phyloP scores from a whole-genome alignment of 768 basidiomycete genomes.

The Panaeolus cyanescens region DNA sequence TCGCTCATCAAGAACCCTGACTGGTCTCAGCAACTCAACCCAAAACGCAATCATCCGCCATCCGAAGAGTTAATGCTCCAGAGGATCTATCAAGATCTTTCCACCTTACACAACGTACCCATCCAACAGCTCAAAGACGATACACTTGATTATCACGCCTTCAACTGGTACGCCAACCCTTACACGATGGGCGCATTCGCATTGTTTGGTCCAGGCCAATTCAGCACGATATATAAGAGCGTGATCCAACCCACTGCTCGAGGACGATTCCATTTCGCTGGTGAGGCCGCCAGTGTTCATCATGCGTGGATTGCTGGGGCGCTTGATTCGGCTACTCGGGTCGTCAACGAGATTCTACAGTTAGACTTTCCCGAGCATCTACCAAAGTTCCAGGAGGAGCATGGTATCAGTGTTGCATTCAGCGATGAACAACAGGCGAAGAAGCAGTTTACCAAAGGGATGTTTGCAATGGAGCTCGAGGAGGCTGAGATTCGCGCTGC shows the following conservation, averaged over 20 bases:
- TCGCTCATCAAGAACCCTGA: conserved; percentile 15
- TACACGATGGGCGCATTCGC: conserved; percentile 41
- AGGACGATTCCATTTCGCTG: conserved; percentile 34
- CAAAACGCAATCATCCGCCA: conserved; percentile 7
- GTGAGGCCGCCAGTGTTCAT: conserved; percentile 37
- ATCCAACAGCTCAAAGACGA: not conserved
- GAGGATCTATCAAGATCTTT: conserved; percentile 17
- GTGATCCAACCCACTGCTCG: conserved; percentile 31
- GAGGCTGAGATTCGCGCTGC: conserved; percentile 1
- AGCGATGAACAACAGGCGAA: not conserved
- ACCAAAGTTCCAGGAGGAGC: not conserved
- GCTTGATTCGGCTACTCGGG: conserved; percentile 37
- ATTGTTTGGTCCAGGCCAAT: conserved; percentile 41
- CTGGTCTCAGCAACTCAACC: conserved; percentile 8
- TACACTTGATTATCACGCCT: conserved; percentile 8
- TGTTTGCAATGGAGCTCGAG: conserved; percentile 9
- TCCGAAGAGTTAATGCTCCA: conserved; percentile 16
- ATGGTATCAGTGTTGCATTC: conserved; percentile 2
- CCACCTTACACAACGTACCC: not conserved
- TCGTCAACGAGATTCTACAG: conserved; percentile 22
- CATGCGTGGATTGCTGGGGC: conserved; percentile 44
- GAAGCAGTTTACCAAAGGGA: not conserved
- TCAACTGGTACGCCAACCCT: conserved; percentile 8
- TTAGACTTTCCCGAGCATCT: not conserved
- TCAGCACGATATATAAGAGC: conserved; percentile 27